These are phyloP conservation scores for Phytophthora cactorum DNA, from an alignment of 352 stramenopile species.

Conservation along the genomic window DNA sequence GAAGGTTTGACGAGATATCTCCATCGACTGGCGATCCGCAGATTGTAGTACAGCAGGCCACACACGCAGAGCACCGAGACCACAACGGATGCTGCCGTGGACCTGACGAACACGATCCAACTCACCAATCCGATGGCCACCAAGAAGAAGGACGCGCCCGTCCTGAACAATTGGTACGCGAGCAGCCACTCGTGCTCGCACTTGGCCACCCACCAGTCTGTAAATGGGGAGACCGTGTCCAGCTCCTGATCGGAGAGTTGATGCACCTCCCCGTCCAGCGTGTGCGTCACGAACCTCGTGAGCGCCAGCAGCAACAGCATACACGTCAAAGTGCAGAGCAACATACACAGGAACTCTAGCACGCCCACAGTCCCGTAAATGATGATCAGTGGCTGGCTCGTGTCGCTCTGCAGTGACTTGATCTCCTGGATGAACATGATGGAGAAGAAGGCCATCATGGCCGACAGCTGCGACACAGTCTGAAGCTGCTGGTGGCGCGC, in stretches of 20 bases:
- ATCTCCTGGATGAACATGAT: conserved; percentile 83
- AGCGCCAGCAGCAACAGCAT: conserved; percentile 76
- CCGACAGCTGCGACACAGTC: conserved; percentile 65
- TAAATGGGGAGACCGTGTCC: conserved; percentile 74
- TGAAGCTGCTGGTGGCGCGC: conserved; percentile 70
- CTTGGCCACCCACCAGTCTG: conserved; percentile 67
- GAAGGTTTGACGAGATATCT: conserved; percentile 74
- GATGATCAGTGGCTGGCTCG: conserved; percentile 60
- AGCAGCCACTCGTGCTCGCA: conserved; percentile 81
- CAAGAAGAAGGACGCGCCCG: conserved; percentile 67
- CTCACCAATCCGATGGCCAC: conserved; percentile 59
- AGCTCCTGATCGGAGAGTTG: conserved; percentile 59
- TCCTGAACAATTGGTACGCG: conserved; percentile 71
- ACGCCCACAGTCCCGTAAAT: conserved; percentile 64
- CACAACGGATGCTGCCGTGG: conserved; percentile 38
- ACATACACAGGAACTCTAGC: conserved; percentile 79
- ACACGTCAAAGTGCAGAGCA: conserved; percentile 74
- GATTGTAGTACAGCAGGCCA: conserved; percentile 69
- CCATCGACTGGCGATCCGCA: conserved; percentile 74
- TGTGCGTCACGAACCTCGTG: conserved; percentile 80
- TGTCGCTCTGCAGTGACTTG: conserved; percentile 43
- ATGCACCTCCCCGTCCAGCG: conserved; percentile 73
- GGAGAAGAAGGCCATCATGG: conserved; percentile 73
- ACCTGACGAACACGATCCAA: conserved; percentile 69
- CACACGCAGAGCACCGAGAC: conserved; percentile 59